Evolutionary conservation across 2,329 filamentous ascomycete genomes (phyloP), one percentile per base, ranked within the genome.

Genomic region (Akanthomyces uredinophilus): DNA sequence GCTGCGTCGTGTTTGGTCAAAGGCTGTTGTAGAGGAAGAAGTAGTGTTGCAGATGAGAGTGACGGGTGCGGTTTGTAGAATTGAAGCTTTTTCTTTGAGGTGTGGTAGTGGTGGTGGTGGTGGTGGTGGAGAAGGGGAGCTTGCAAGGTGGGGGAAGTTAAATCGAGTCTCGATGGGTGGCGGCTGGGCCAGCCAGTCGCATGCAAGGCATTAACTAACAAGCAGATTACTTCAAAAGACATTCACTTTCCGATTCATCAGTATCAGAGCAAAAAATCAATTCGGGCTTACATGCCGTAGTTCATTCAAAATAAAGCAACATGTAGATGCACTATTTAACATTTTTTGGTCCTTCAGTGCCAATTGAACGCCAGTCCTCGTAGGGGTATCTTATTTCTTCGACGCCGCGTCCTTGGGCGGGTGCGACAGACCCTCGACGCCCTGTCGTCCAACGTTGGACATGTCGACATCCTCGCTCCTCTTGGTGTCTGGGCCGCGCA

Each of bases 371-470:
- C 16, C 22, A n/a, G 7, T 11, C 8, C n/a, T 49, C 20, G 41
- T 16, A n/a, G n/a, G 5, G 4, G 18, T 2, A 18, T 11, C 18
- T 10, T 47, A 58, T 27, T 54, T 51, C 37, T 54, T 51, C 37
- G 57, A 58, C 4, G 47, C 49, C 14, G 61, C 61, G 18, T 59
- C 61, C 61, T 63, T 63, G 39, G 61, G 61, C 27, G 61, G 54
- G 7, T 46, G 32, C 39, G 32, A 43, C 24, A 88, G 73, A 43
- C 78, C 77, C 39, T 90, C 87, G 70, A 85, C 79, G 60, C 79
- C 87, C 73, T 90, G 80, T 50, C 88, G 81, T 14, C 87, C 89
- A 62, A 90, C 81, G 43, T 78, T 75, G 71, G 81, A 86, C 72
- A 88, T 76, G 69, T 84, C 81, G 50, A 80, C 78, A 5, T 80